Evolutionary conservation across 2,329 filamentous ascomycete species (phyloP), one percentile per base, ranked within the genome.

Genomic region (Aureobasidium subglaciale): DNA sequence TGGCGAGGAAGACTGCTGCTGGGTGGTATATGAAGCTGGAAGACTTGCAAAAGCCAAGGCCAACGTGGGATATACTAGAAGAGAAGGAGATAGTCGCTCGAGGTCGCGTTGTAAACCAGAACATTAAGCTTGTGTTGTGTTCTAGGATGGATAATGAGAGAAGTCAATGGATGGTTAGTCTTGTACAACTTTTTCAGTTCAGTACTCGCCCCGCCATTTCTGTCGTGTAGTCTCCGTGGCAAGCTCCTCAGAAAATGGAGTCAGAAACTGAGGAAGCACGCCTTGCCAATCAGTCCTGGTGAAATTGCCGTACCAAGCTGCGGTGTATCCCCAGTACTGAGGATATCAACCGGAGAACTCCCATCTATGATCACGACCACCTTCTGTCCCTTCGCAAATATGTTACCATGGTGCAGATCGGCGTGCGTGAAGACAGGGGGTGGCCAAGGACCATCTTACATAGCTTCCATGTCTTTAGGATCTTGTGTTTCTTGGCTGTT

Each of bases 281-380:
- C 64, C 53, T 55, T 64, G 61, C 72, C 69, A 74, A 38, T 70
- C 72, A 27, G 59, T 60, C 40, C 72, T 73, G 9, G 65, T 59
- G 4, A 65, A 68, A 56, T 74, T 76, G 24, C 71, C 73, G 63
- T 73, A 65, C 59, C 64, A 68, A 1, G 69, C 67, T 4, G 65
- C 64, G 6, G 70, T 73, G 55, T 72, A 74, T 57, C 76, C 73
- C 73, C 71, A 77, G 62, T 75, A 78, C 15, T 68, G 64, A 2
- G 74, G 75, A 61, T 73, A 77, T 73, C 72, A 78, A 1, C 75
- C 75, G 20, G 71, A 65, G 34, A 68, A 66, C 59, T 78, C 75
- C 75, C 74, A 79, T 71, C 73, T 42, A 73, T 59, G 58, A 80
- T 75, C 4, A 72, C 75, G 29, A 73, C 69, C 20, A 82, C 63